Conservation (phyloP, 1,284 basidiomycete genomes). For the Rhodotorula sp. region DNA sequence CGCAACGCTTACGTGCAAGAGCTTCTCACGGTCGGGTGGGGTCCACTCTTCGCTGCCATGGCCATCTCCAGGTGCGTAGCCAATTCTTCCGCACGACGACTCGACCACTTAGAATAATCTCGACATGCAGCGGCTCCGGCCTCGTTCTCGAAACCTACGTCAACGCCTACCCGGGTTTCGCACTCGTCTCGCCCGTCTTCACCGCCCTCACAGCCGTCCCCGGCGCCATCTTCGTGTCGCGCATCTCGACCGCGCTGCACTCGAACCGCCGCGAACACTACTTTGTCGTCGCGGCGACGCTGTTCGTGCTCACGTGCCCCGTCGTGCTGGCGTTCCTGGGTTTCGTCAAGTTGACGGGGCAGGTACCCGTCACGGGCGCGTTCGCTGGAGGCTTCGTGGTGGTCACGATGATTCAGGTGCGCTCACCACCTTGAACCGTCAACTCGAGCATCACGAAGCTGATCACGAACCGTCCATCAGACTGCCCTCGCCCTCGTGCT, state of each 20-base stretch:
- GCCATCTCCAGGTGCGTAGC: constrained; percentile 63
- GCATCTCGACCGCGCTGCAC: constrained; percentile 83
- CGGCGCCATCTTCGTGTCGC: constrained; percentile 86
- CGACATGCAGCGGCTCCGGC: constrained; percentile 69
- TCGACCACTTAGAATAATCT: no score
- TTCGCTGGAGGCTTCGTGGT: constrained; percentile 66
- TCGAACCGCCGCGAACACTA: constrained; percentile 50
- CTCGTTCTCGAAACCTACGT: constrained; percentile 89
- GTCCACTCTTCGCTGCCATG: constrained; percentile 88
- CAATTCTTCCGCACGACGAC: neutral
- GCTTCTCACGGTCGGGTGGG: constrained; percentile 82
- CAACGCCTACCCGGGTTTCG: constrained; percentile 80
- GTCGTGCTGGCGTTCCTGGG: constrained; percentile 71
- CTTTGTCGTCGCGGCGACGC: constrained; percentile 55
- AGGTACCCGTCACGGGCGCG: constrained; percentile 68
- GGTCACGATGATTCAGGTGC: constrained; percentile 70
- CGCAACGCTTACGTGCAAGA: constrained; percentile 68
- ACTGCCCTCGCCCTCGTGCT: constrained; percentile 16
- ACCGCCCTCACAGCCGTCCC: constrained; percentile 86
- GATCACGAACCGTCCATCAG: neutral
- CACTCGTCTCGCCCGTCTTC: constrained; percentile 82
- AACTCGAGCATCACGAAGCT: neutral
- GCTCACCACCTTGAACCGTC: constrained; percentile 47
- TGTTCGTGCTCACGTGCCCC: constrained; percentile 72
- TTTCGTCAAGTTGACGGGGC: constrained; percentile 67